phyloP scores from a whole-genome alignment of 768 basidiomycete genomes.

The Mycena rebaudengoi region DNA sequence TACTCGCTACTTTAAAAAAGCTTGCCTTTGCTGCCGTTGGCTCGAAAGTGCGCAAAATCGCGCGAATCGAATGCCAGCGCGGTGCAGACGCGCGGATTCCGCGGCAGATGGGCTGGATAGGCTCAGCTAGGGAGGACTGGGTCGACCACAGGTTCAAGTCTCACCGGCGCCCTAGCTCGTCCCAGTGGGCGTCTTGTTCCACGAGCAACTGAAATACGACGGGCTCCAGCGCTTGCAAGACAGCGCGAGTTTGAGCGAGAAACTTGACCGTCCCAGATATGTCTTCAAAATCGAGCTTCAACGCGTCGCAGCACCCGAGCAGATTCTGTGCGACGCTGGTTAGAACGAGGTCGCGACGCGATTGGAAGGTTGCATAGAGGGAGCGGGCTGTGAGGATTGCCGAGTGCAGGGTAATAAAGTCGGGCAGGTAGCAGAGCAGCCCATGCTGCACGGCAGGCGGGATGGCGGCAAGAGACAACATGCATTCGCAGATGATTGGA shows the following conservation, averaged over 20 bases:
- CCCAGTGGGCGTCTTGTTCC: not conserved
- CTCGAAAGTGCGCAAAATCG: slow-evolving; percentile 6
- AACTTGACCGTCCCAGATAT: slow-evolving; percentile 9
- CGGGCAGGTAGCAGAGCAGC: slow-evolving; percentile 7
- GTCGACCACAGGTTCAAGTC: not conserved
- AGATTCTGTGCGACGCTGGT: slow-evolving; percentile 14
- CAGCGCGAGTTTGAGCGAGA: not conserved
- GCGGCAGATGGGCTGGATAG: slow-evolving; percentile 9
- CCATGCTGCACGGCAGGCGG: not conserved
- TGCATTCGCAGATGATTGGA: too few relatives aligned
- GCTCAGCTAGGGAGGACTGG: not conserved
- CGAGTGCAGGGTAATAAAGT: slow-evolving; percentile 1
- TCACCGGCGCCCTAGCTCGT: slow-evolving; percentile 9
- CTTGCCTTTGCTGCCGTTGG: slow-evolving; percentile 8
- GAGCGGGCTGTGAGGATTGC: slow-evolving; percentile 5
- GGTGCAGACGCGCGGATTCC: slow-evolving; percentile 11
- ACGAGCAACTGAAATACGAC: slow-evolving; percentile 2
- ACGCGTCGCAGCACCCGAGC: not conserved
- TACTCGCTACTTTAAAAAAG: not conserved
- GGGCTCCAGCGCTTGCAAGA: slow-evolving; percentile 1
- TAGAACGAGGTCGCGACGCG: slow-evolving; percentile 6
- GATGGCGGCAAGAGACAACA: slow-evolving; percentile 11
- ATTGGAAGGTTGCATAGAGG: slow-evolving; percentile 3
- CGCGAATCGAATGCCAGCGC: slow-evolving; percentile 14
- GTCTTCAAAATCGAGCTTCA: not conserved